Base-by-base conservation (phyloP, 2,329 filamentous ascomycete species). In the Xylaria sp. region DNA sequence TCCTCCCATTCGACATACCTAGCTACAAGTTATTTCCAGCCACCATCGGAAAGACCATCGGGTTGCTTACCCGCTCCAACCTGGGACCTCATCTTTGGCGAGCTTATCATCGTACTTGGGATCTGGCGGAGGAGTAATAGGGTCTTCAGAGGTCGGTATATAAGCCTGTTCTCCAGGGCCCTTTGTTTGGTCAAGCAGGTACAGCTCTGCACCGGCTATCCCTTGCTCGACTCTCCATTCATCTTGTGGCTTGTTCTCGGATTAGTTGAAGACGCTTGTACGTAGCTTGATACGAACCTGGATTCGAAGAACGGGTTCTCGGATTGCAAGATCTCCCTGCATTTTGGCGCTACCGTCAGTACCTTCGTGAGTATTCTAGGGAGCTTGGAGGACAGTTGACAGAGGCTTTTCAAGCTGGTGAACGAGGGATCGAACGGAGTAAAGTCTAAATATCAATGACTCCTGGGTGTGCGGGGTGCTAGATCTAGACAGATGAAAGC, bases 1-100 rank as follows among this genome's bases (percentile, higher is more conserved):
- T 88, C 84, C 75, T 92, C 90, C 90, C 90, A 92, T 74, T 92
- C 90, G 6, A 93, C 83, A 69, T 91, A 92, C 8, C 87, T 76
- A 44, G 6, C 0, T 82, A 25, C 70, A 63, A 50, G 48, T 18
- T 78, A 56, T 59, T 60, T 65, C 46, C 1, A 1, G 2, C 32
- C 12, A 2, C 23, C 5, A 12, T 28, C 13, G 7, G 52, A 2
- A 65, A 7, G 5, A n/a, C n/a, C 0, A 28, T 18, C 9, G 4
- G n/a, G 63, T 41, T 66, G 60, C 73, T 70, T 67, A 73, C 70
- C 72, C 70, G 23, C 72, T 55, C 74, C 73, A 75, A n/a, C 72
- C 67, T 6, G 68, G 63, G 5, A 73, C 13, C 61, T 76, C 72
- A 50, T 76, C 72, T 28, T 63, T 66, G 15, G 73, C 74, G 12